Base-by-base conservation (phyloP, 2,329 filamentous ascomycete species). In the Penicillium sp. region DNA sequence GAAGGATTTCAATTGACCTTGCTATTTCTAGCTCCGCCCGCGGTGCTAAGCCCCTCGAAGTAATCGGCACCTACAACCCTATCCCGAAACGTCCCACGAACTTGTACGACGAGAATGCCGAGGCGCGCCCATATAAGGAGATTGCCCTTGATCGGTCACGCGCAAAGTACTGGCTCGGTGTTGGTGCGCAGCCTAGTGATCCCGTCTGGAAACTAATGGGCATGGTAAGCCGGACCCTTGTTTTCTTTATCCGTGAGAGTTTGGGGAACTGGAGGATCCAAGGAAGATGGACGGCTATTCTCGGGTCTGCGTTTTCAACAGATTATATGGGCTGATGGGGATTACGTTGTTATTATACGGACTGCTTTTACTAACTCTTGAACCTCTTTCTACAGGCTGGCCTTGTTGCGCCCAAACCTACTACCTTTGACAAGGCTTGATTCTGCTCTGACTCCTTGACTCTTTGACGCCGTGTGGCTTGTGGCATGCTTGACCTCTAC, bases 101-200 rank as follows among this genome's bases (percentile, higher is more conserved):
- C 65, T 62, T 76, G 31, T 79, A 80, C 15, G 75, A 81, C 41
- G 79, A 79, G 62, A 72, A 75, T 62, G 70, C 75, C 53, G 67
- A 82, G n/a, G 85, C 86, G 19, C 85, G 86, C 57, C 83, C 90
- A 55, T 91, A 89, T 80, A 99, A 99, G 77, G 92, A 97, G 65
- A 90, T 99, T 72, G 87, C 91, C 69, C 82, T 99, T 15, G 94
- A 99, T 75, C 79, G 84, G 8, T 80, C 85, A 64, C 82, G 94
- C 59, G 90, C 93, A 56, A 88, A 89, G 75, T 99, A 99, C 79
- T 99, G 94, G 94, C 82, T 99, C 36, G 94, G 94, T 72, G 93
- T 97, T 4, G 94, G 94, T 1, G 94, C 94, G 55, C 94, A 99
- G 78, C 94, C 94, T 10, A 92, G 89, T 61, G 91, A 97, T 65